A percentile compares a stretch with the other conserved stretches of the same genome.
Conservation (phyloP, 345 rosid species). For the Brassica nigra region DNA sequence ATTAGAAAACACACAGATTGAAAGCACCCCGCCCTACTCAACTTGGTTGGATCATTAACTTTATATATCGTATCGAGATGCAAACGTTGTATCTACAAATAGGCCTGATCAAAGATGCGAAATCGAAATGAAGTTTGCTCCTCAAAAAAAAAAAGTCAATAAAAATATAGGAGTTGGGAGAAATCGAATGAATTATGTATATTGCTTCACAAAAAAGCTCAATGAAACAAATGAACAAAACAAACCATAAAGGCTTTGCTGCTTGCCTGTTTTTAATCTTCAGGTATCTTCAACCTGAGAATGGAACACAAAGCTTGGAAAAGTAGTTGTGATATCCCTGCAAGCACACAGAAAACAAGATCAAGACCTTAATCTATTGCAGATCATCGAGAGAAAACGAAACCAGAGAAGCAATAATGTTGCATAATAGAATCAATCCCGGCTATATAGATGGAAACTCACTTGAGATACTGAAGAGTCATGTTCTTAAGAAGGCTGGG, state of each 20-base stretch:
- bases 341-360: constrained; percentile 18
- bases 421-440: background rate
- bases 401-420: background rate
- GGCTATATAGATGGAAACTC: constrained; percentile 36
- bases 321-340: constrained; percentile 89
- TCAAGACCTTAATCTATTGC: constrained; percentile 1
- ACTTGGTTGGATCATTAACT: background rate
- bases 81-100: constrained; percentile 31
- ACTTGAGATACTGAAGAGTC: constrained; percentile 99
- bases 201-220: background rate
- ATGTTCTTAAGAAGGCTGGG: constrained; percentile 91
- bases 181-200: background rate
- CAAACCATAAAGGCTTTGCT: constrained; percentile 12
- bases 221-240: background rate
- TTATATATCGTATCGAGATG: background rate
- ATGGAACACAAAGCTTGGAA: constrained; percentile 58
- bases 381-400: background rate
- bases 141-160: constrained; percentile 6
- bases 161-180: constrained; percentile 4
- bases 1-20: background rate
- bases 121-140: constrained; percentile 7
- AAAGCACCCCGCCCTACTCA: background rate
- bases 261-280: constrained; percentile 29
- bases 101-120: background rate
- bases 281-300: constrained; percentile 76